These are phyloP conservation scores for Candida gorgasii DNA, from an alignment of 805 yeast genomes.

Conservation along the genomic window DNA sequence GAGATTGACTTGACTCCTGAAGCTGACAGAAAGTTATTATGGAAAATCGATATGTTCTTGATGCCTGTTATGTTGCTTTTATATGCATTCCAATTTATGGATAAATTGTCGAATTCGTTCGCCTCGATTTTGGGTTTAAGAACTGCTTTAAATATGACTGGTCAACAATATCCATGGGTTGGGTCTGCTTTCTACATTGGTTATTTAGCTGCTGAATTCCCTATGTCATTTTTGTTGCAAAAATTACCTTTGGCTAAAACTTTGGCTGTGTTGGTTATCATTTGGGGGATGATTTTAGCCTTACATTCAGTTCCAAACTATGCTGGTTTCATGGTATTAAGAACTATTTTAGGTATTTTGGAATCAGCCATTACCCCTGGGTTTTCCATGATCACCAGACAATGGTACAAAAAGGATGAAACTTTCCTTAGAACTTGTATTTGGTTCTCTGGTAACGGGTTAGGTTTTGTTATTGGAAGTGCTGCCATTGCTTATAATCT, in stretches of 20 bases:
- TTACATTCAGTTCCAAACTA: conserved; percentile 51
- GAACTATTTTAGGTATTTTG: conserved; percentile 40
- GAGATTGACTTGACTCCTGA: conserved; percentile 18
- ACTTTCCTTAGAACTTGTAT: conserved; percentile 34
- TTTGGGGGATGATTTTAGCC: conserved; percentile 63
- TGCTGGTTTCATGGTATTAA: conserved; percentile 40
- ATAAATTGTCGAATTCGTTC: conserved; percentile 39
- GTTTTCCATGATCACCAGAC: conserved; percentile 35
- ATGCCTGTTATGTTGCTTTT: conserved; percentile 27
- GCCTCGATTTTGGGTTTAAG: conserved; percentile 42
- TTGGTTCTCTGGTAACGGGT: conserved; percentile 39
- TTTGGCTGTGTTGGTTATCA: conserved; percentile 46
- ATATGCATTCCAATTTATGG: conserved; percentile 35
- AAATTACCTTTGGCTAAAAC: conserved; percentile 57
- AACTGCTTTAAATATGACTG: conserved; percentile 35
- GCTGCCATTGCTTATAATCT: conserved; percentile 58
- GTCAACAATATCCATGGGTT: conserved; percentile 38
- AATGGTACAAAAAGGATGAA: conserved; percentile 36
- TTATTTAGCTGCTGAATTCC: conserved; percentile 57
- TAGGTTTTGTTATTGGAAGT: conserved; percentile 40
- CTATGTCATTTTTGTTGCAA: conserved; percentile 50
- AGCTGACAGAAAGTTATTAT: conserved; percentile 17
- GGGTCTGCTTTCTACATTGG: conserved; percentile 53
- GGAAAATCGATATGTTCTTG: conserved; percentile 25
- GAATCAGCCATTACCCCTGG: conserved; percentile 44